phyloP scores from a whole-genome alignment of 2,329 filamentous ascomycete genomes.

The Sporothrix brunneoviolacea region DNA sequence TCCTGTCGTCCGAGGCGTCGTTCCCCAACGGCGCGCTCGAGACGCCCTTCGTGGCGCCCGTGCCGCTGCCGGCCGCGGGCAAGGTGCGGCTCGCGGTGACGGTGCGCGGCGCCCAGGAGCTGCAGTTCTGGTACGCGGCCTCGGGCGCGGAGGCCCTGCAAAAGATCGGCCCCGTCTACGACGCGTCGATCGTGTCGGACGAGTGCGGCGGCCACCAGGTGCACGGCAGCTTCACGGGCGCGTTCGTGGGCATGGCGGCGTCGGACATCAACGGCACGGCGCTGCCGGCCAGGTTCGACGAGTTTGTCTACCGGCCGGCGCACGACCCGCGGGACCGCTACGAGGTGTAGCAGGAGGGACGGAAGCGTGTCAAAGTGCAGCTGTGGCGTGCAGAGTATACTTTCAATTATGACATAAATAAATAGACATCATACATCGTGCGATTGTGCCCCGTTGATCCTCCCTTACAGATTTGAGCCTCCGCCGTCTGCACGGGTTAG shows the following conservation, averaged over 20 bases:
- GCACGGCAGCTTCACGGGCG: slow-evolving; percentile 58
- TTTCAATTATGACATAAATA: too few species aligned
- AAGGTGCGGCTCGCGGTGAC: slow-evolving; percentile 46
- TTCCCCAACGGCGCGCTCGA: slow-evolving; percentile 45
- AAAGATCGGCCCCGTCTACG: slow-evolving; percentile 48
- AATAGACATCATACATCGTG: too few species aligned
- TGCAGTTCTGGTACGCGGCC: slow-evolving; percentile 53
- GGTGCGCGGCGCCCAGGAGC: slow-evolving; percentile 43
- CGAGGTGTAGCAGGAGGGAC: slow-evolving; percentile 26
- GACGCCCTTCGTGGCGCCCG: slow-evolving; percentile 35
- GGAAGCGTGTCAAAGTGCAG: too few species aligned
- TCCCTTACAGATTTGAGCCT: background rate
- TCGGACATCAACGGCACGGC: slow-evolving; percentile 50
- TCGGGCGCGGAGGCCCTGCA: slow-evolving; percentile 31
- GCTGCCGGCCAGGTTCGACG: slow-evolving; percentile 41
- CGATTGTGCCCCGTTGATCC: too few species aligned
- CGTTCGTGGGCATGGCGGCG: slow-evolving; percentile 50
- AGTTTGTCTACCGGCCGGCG: slow-evolving; percentile 45
- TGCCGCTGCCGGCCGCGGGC: slow-evolving; percentile 46
- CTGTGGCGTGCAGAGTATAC: too few species aligned
- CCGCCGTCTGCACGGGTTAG: slow-evolving; percentile 5
- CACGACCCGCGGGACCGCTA: slow-evolving; percentile 43
- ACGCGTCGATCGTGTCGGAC: slow-evolving; percentile 54
- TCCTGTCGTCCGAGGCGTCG: slow-evolving; percentile 50
- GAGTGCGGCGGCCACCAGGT: slow-evolving; percentile 56